phyloP scores from a whole-genome alignment of 2,329 filamentous ascomycete genomes.

The Clonostachys chloroleuca region DNA sequence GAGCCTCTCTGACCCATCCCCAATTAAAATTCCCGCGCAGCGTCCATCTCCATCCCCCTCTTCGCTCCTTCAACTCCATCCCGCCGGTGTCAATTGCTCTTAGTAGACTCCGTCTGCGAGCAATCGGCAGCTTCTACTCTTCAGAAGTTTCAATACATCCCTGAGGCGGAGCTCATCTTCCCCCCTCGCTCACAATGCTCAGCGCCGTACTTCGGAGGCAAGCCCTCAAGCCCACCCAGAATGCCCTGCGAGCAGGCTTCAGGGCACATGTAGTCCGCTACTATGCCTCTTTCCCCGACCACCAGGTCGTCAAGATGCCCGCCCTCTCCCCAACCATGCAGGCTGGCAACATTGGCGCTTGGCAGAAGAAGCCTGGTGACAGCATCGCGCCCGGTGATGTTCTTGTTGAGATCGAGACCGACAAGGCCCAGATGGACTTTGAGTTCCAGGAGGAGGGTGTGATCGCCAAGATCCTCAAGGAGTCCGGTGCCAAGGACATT shows the following conservation, averaged over 20 bases:
- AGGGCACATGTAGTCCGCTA: constrained; percentile 54
- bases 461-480: constrained; percentile 89
- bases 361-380: constrained; percentile 98
- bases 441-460: constrained; percentile 98
- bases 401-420: constrained; percentile 96
- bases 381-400: constrained; percentile 86
- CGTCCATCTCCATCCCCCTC: constrained; percentile 8
- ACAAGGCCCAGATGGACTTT: constrained; percentile 99
- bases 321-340: constrained; percentile 98
- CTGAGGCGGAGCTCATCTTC: constrained; percentile 17
- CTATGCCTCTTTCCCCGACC: constrained; percentile 84
- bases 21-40: constrained; percentile 7
- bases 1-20: constrained; percentile 9
- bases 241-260: constrained; percentile 45
- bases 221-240: constrained; percentile 45
- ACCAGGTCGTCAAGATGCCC: constrained; percentile 96
- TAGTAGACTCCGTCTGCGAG: constrained; percentile 5
- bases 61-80: constrained; percentile 8
- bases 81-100: constrained; percentile 3
- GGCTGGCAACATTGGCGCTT: constrained; percentile 89
- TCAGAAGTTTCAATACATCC: background rate
- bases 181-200: constrained; percentile 40
- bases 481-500: constrained; percentile 90
- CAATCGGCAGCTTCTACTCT: constrained; percentile 1
- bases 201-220: constrained; percentile 61